These are phyloP conservation scores for Xylaria sp. DNA, from an alignment of 2,329 filamentous ascomycete genomes.

Conservation along the genomic window DNA sequence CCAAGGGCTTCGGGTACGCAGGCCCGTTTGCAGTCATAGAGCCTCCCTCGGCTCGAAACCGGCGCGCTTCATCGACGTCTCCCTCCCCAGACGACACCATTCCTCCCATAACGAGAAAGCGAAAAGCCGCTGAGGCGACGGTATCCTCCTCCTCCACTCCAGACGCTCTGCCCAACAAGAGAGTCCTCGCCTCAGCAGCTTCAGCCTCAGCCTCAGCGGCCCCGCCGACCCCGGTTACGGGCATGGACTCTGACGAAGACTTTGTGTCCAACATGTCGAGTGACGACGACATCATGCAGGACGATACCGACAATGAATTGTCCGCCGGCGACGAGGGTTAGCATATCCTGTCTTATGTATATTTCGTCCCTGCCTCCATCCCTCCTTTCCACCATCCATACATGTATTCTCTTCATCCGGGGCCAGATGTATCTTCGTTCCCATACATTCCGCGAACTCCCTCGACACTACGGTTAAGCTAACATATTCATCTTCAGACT, in stretches of 20 bases:
- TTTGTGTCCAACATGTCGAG: slow-evolving; percentile 86
- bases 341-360: slow-evolving; percentile 26
- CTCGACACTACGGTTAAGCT: background rate
- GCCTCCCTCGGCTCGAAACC: slow-evolving; percentile 29
- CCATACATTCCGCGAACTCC: background rate
- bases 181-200: slow-evolving; percentile 54
- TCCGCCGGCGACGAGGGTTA: slow-evolving; percentile 60
- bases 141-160: slow-evolving; percentile 52
- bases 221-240: slow-evolving; percentile 65
- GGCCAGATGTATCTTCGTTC: too few relatives aligned
- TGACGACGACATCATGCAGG: slow-evolving; percentile 74
- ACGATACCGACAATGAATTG: slow-evolving; percentile 76
- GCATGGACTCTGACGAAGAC: slow-evolving; percentile 96
- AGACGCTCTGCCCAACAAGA: slow-evolving; percentile 56
- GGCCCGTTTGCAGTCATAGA: slow-evolving; percentile 4
- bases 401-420: background rate
- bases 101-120: slow-evolving; percentile 64
- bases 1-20: background rate
- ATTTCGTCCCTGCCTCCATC: background rate
- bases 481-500: slow-evolving; percentile 49
- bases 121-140: slow-evolving; percentile 70
- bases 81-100: slow-evolving; percentile 52
- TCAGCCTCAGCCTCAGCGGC: slow-evolving; percentile 46
- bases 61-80: slow-evolving; percentile 33
- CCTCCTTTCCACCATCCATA: background rate